These are phyloP conservation scores for Trypanosoma cruzi DNA, from an alignment of 208 protist genomes.

Conservation along the genomic window DNA sequence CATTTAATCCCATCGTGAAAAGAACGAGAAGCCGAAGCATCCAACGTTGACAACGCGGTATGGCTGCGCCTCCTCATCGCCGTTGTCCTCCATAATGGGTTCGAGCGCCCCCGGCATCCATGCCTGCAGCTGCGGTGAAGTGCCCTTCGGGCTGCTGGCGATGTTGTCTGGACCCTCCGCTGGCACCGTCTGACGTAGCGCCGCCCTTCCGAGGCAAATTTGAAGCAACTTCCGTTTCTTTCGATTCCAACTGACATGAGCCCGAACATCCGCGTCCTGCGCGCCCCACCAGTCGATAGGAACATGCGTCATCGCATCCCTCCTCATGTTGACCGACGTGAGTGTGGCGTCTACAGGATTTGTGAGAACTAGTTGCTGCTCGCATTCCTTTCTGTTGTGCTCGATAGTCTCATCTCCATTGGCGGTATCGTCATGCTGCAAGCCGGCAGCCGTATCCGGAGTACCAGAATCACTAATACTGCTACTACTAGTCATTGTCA, in stretches of 20 bases:
- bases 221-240: slow-evolving; percentile 27
- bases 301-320: slow-evolving; percentile 14
- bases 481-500: too few species aligned
- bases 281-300: slow-evolving; percentile 36
- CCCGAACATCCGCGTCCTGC: slow-evolving; percentile 24
- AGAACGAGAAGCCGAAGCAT: slow-evolving; percentile 70
- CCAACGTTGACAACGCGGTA: slow-evolving; percentile 49
- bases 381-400: too few species aligned
- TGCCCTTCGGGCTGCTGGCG: too few species aligned
- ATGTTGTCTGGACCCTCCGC: slow-evolving; percentile 4
- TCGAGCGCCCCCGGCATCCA: neutral
- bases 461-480: too few species aligned
- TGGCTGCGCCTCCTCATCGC: slow-evolving; percentile 20
- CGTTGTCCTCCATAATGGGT: slow-evolving; percentile 1
- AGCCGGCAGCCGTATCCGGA: too few species aligned
- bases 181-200: too few species aligned
- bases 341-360: neutral
- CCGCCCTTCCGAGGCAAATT: neutral
- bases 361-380: too few species aligned
- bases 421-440: too few species aligned
- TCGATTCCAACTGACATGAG: slow-evolving; percentile 24
- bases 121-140: too few species aligned
- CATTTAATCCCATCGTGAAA: slow-evolving; percentile 40
- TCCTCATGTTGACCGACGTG: neutral
- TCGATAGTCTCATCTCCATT: too few species aligned